Evolutionary conservation across 2,329 filamentous ascomycete genomes (phyloP), one percentile per base, ranked within the genome.

Genomic region (Aspergillus quadrilineatus): DNA sequence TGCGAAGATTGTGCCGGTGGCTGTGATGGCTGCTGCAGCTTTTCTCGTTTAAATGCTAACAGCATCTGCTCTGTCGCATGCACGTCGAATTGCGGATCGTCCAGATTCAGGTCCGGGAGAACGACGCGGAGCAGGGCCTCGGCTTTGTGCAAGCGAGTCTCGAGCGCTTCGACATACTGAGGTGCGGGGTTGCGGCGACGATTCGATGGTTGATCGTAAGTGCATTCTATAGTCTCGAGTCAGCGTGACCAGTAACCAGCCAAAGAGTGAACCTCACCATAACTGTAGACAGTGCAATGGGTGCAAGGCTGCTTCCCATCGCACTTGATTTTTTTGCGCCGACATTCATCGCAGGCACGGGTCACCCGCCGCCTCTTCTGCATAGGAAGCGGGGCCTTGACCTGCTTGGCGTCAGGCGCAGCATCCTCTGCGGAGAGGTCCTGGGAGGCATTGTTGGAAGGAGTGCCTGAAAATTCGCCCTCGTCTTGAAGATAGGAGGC

Each of bases 201-300:
- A 72, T 96, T 96, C 26, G 92, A 96, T 10, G 92, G 92, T 72
- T 96, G 94, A 69, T 96, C 92, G 75, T 96, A 96, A 29, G 92
- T 96, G 73, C 92, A 97, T 71, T 96, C 92, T 96, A 59, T 15
- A 55, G 43, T 30, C 32, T 14, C n/a, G 28, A 22, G 32, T 57
- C n/a, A 57, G 50, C 26, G 4, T 34, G 41, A 10, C 34, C 17
- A 28, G n/a, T 14, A 26, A n/a, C 15, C n/a, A 9, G 28, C 6
- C n/a, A 41, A 22, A 22, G 22, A 22, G 22, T 22, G 22, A 22
- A 22, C 22, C 82, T 70, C 82, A 97, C 94, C 93, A 80, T 99
- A 99, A 72, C 92, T 97, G 75, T 99, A 99, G 49, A 97, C 92
- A 9, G 92, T 96, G 74, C 94, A 99, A 75, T 97, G 94, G 0